These are phyloP conservation scores for Testicularia cyperi DNA, from an alignment of 1,284 basidiomycete genomes.

Conservation along the genomic window DNA sequence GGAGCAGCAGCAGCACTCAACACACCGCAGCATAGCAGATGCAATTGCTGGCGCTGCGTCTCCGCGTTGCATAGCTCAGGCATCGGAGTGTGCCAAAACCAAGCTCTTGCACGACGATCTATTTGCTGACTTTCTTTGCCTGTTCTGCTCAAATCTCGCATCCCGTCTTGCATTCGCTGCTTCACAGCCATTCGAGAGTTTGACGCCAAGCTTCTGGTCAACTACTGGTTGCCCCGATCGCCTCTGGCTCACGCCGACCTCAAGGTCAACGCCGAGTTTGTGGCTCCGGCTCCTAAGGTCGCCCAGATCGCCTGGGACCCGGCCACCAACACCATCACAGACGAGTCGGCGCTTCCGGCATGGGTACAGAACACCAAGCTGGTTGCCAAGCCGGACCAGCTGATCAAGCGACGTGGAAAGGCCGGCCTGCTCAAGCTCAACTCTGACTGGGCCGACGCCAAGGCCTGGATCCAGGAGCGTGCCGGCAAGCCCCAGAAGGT, in stretches of 20 bases:
- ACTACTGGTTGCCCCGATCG: conserved; percentile 59
- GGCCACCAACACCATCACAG: conserved; percentile 75
- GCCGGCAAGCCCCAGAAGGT: conserved; percentile 95
- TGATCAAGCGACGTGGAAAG: conserved; percentile 99
- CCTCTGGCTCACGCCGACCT: conserved; percentile 49
- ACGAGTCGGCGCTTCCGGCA: conserved; percentile 72
- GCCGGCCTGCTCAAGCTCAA: conserved; percentile 88
- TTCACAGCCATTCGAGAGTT: conserved; percentile 55
- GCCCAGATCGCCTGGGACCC: conserved; percentile 76
- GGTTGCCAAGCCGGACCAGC: conserved; percentile 72
- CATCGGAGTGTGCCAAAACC: no score
- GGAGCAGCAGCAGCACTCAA: no score
- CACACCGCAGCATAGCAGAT: no score
- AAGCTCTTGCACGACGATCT: no score
- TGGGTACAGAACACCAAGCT: conserved; percentile 69
- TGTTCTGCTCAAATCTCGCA: no score
- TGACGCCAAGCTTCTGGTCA: conserved; percentile 59
- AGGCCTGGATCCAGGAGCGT: conserved; percentile 77
- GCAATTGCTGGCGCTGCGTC: no score
- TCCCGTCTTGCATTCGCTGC: background rate
- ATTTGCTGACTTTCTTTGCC: no score
- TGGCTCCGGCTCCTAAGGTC: conserved; percentile 55
- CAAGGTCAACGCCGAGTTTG: conserved; percentile 51
- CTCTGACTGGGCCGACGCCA: conserved; percentile 77
- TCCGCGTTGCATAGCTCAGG: no score